These are phyloP conservation scores for Leucoagaricus sp. DNA, from an alignment of 1,284 basidiomycete genomes.

Conservation along the genomic window DNA sequence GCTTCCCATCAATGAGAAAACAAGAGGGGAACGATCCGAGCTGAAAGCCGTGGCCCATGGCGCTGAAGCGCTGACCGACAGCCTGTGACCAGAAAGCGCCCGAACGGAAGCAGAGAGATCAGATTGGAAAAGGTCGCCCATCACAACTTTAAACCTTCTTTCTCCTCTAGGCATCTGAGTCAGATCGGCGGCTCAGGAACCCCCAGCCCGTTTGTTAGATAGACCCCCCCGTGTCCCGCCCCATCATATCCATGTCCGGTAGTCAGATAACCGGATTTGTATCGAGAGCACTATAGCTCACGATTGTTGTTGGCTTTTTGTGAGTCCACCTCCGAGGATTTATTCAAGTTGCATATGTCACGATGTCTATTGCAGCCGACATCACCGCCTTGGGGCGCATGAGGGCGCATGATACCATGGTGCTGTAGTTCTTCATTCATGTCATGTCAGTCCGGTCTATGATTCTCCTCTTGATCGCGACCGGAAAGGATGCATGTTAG, in stretches of 20 bases:
- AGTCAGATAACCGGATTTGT: neutral
- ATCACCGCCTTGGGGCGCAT: neutral
- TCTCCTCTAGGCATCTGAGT: neutral
- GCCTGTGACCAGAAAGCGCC: neutral
- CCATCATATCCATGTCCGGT: neutral
- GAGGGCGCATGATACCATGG: neutral
- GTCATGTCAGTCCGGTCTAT: neutral
- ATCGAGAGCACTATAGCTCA: no score
- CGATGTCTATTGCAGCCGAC: neutral
- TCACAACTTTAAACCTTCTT: slow-evolving; percentile 16
- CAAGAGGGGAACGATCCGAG: slow-evolving; percentile 3
- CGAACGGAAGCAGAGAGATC: neutral
- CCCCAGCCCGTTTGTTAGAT: neutral
- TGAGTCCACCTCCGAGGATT: slow-evolving; percentile 1
- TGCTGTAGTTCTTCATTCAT: neutral
- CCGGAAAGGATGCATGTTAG: neutral
- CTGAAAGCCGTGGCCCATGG: no score
- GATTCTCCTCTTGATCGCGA: neutral
- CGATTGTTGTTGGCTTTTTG: no score
- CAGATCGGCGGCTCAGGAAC: slow-evolving; percentile 8
- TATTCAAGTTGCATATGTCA: neutral
- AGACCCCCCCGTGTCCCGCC: neutral
- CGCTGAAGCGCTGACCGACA: neutral
- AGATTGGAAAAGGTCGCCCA: slow-evolving; percentile 11
- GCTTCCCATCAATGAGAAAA: neutral